Evolutionary conservation across 345 rosid species (phyloP), one percentile per base, ranked within the genome.

Genomic region (Cardamine resedifolia): DNA sequence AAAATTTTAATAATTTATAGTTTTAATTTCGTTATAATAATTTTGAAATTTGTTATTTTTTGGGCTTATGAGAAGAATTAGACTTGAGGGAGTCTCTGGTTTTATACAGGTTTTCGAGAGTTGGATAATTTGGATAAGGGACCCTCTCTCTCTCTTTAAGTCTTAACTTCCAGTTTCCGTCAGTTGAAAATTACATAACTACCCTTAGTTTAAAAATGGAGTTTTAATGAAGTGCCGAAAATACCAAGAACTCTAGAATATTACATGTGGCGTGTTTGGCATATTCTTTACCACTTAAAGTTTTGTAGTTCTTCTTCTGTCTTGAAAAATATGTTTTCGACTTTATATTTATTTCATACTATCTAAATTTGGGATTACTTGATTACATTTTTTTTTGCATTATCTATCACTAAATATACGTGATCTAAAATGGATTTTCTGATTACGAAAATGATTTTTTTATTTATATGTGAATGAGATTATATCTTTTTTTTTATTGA

Each of bases 71-170:
- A 66, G 71, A 52, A 66, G 31, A 50, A 30, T 0, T 1, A 64
- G 62, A 2, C 65, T 4, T 20, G 64, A 41, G 52, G 69, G 65
- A 72, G 80, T 59, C 59, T 74, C 30, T 79, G 83, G 82, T 85
- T 90, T 83, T 87, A 88, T 86, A 87, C 49, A 71, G 66, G 39
- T 64, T 58, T 64, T 2, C 41, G 72, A 74, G 27, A 23, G 38
- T 63, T 34, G 74, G 43, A 60, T 47, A 21, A 62, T 71, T 48
- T 83, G 93, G 96, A 88, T 90, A 86, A 86, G 90, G 74, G 78
- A 27, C 18, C 36, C 12, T 70, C 11, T 34, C 23, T 52, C 44
- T 64, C 63, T 73, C 4, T n/a, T n/a, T n/a, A n/a, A n/a, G n/a
- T 34, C 10, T 58, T 64, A 71, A 77, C 76, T 77, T 70, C 49